These are phyloP conservation scores for Ogataea siamensis DNA, from an alignment of 805 yeast genomes.

Conservation along the genomic window DNA sequence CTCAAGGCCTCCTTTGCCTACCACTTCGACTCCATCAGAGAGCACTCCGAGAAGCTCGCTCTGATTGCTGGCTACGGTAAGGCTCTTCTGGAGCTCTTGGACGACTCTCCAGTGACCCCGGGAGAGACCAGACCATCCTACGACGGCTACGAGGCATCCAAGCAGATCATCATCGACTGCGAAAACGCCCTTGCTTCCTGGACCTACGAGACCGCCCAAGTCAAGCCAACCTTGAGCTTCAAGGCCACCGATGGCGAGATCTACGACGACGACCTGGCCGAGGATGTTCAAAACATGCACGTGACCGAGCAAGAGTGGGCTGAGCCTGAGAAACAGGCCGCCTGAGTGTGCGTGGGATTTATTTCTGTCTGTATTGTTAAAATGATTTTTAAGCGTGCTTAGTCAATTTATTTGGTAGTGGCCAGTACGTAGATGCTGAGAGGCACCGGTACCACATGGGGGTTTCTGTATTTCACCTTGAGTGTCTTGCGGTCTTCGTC, in stretches of 20 bases:
- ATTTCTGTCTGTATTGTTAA: constrained; percentile 17
- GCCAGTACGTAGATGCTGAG: constrained; percentile 28
- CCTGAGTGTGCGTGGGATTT: constrained; percentile 20
- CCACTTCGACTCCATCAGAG: constrained; percentile 83
- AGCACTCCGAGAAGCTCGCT: constrained; percentile 81
- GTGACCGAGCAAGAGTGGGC: constrained; percentile 42
- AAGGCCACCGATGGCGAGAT: constrained; percentile 44
- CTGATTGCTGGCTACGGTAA: constrained; percentile 88
- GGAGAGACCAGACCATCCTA: constrained; percentile 91
- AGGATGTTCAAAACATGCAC: constrained; percentile 47
- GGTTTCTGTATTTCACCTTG: constrained; percentile 21
- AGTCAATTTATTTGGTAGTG: constrained; percentile 3
- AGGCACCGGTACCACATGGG: constrained; percentile 19
- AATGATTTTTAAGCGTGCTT: constrained; percentile 8
- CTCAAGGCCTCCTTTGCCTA: constrained; percentile 80
- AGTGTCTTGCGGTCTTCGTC: constrained; percentile 14
- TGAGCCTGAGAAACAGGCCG: constrained; percentile 29
- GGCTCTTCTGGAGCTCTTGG: constrained; percentile 77
- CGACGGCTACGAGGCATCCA: constrained; percentile 86
- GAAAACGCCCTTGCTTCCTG: constrained; percentile 80
- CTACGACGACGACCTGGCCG: constrained; percentile 53
- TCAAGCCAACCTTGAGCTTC: constrained; percentile 76
- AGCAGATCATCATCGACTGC: constrained; percentile 82
- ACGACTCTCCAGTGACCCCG: constrained; percentile 83
- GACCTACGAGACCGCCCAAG: constrained; percentile 82